These are phyloP conservation scores for Trichophyton schoenleinii DNA, from an alignment of 2,329 filamentous ascomycete species.

Conservation along the genomic window DNA sequence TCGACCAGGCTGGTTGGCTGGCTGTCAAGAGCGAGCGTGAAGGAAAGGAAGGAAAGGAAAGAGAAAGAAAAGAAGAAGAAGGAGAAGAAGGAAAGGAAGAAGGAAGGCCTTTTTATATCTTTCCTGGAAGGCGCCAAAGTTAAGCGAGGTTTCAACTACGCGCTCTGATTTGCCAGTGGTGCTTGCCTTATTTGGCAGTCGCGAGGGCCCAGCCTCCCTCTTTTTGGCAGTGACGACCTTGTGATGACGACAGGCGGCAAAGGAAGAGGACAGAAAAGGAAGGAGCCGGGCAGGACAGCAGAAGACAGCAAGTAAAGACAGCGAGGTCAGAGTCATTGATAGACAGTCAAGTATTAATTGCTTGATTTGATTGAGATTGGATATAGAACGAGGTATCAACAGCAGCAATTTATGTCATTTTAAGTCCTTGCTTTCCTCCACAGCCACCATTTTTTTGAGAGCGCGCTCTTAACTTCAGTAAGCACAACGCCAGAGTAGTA, in stretches of 20 bases:
- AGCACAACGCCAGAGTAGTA: too few species aligned
- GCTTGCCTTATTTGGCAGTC: not conserved
- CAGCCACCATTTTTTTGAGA: not conserved
- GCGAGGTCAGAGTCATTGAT: not conserved
- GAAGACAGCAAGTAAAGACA: not conserved
- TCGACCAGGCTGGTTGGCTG: not conserved
- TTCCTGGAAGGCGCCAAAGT: not conserved
- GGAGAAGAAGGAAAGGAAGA: conserved; percentile 1
- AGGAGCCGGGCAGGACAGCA: too few species aligned
- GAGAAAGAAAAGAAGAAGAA: not conserved
- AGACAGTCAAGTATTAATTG: not conserved
- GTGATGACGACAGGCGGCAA: not conserved
- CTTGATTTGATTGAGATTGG: not conserved
- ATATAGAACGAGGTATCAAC: not conserved
- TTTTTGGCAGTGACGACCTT: not conserved
- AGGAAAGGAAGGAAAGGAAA: not conserved
- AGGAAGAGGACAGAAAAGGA: too few species aligned
- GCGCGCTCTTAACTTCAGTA: not conserved
- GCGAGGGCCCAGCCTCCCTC: not conserved
- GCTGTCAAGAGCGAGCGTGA: conserved; percentile 1
- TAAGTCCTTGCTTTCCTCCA: not conserved
- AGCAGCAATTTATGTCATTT: not conserved
- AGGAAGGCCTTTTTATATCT: conserved; percentile 9
- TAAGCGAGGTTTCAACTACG: conserved; percentile 6
- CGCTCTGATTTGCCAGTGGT: conserved; percentile 3